A percentile compares a stretch with the other conserved stretches of the same genome.
Conservation (phyloP, 2,329 filamentous ascomycete species). For the Thelonectria blattea region DNA sequence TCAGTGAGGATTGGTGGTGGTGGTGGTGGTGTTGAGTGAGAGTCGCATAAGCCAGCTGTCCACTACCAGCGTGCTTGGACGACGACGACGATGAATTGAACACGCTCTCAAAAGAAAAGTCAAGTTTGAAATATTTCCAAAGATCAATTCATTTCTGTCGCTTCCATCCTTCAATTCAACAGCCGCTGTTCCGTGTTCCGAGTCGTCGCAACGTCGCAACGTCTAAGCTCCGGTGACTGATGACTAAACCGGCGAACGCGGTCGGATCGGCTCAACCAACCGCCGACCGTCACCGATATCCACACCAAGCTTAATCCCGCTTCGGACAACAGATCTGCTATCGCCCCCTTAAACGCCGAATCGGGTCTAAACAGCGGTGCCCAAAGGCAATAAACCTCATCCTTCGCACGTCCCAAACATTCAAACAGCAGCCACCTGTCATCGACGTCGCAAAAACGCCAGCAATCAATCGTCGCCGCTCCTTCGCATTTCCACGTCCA, state of each 20-base stretch:
- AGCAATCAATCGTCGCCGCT: constrained; percentile 4
- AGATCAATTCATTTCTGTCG: neutral
- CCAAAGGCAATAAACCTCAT: neutral
- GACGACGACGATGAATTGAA: neutral
- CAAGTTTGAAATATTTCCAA: neutral
- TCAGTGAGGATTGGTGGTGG: neutral
- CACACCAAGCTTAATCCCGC: too few species aligned
- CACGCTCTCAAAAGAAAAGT: neutral
- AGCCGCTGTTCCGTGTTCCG: neutral
- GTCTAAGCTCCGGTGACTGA: constrained; percentile 2
- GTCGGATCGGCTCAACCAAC: constrained; percentile 45
- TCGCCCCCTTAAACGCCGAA: too few species aligned
- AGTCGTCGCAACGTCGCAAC: neutral
- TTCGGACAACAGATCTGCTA: neutral
- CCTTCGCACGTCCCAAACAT: too few species aligned
- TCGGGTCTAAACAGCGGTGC: too few species aligned
- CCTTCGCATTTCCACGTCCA: constrained; percentile 16
- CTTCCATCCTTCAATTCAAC: neutral
- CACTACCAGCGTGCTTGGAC: neutral
- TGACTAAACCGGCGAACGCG: neutral
- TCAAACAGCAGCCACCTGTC: constrained; percentile 13
- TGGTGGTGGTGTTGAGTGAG: neutral
- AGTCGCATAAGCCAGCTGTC: constrained; percentile 1
- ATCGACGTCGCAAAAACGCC: constrained; percentile 7
- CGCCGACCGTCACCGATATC: constrained; percentile 24